A percentile compares a stretch with the other conserved stretches of the same genome.
Conservation (phyloP, 495 filamentous ascomycete genomes). For the Bacidia rubella region DNA sequence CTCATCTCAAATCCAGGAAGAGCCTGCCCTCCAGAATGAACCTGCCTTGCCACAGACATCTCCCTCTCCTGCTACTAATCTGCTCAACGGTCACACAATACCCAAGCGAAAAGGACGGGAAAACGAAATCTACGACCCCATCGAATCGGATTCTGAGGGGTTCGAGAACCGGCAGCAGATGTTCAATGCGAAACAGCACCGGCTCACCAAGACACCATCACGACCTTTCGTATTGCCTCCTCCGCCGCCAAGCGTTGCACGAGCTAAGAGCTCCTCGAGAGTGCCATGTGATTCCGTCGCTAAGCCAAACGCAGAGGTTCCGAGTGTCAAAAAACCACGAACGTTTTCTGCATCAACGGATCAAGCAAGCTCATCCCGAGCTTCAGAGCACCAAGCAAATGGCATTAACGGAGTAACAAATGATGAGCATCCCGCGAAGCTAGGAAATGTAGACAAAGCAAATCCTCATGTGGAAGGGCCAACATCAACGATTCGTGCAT, state of each 20-base stretch:
- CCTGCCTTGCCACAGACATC: neutral
- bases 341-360: too few species aligned
- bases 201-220: neutral
- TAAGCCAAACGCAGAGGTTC: too few species aligned
- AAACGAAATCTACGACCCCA: conserved; percentile 11
- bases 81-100: neutral
- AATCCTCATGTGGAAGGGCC: too few species aligned
- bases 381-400: too few species aligned
- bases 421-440: too few species aligned
- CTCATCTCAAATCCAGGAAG: too few species aligned
- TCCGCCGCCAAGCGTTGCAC: neutral
- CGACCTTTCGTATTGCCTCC: neutral
- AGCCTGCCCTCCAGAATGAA: too few species aligned
- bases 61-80: neutral
- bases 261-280: neutral
- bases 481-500: too few species aligned
- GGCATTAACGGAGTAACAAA: too few species aligned
- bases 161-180: conserved; percentile 10
- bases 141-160: conserved; percentile 14
- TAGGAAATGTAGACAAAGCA: too few species aligned
- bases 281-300: neutral
- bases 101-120: neutral
- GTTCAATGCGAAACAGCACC: conserved; percentile 9
- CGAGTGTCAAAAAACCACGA: too few species aligned
- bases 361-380: too few species aligned